Base-by-base conservation (phyloP, 345 rosid species). In the Corchorus capsularis region DNA sequence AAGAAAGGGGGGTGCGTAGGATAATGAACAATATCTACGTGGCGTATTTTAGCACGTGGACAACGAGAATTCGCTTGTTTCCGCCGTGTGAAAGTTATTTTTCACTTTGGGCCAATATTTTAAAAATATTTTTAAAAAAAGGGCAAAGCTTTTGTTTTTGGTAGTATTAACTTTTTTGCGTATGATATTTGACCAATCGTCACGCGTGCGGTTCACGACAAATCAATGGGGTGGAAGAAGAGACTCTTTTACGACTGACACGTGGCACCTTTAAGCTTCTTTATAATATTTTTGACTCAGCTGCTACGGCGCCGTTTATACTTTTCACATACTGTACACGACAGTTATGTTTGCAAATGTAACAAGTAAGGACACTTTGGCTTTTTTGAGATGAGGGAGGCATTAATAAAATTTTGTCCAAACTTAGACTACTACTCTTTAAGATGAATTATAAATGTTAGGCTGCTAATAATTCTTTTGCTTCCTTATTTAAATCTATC, bases 131-230 rank as follows among this genome's bases (percentile, higher is more conserved):
- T 27, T 27, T 27, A 0, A 39, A 39, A 15, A 15, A 50, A 50
- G 12, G 60, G 7, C 16, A 52, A 8, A 74, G 59, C 64, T 69
- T 59, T 35, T 14, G 16, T 47, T 45, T 7, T 45, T 7, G 5
- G 71, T 67, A 9, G 17, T 15, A 27, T 3, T 27, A 27, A 27
- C 20, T 75, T 84, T 83, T 84, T 78, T 66, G 84, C 80, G 84
- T 81, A 81, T 82, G 85, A 83, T 64, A 70, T 83, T 88, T 88
- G 91, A 86, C 92, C 85, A 53, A 54, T 86, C 69, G 65, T 78
- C 86, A 83, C 88, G 92, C 97, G 88, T 90, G 89, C 82, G 75
- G 83, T 82, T 79, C 90, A 88, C 90, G 87, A 84, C 95, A 88
- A 84, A 84, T 64, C 71, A 76, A 75, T 72, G 61, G 69, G 71